A percentile compares a stretch with the other conserved stretches of the same genome.
phyloP scores from a whole-genome alignment of 306 rosid genomes.

The Cicer arietinum region DNA sequence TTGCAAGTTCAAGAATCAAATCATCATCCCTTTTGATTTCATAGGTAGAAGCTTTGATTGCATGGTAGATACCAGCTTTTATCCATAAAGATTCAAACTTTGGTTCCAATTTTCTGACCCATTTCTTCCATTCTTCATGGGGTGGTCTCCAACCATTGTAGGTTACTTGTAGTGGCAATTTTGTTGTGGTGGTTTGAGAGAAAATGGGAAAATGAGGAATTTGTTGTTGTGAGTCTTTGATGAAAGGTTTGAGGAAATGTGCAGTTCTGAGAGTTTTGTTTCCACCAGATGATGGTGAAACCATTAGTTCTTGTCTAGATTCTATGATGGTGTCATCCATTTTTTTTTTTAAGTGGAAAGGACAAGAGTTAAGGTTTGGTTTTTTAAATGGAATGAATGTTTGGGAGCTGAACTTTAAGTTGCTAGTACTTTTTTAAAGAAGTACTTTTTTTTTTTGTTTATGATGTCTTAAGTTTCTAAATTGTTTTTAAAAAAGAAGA shows the following conservation, averaged over 20 bases:
- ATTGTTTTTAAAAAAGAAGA: no score
- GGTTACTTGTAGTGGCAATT: background rate
- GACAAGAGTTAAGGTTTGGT: background rate
- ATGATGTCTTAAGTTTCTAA: no score
- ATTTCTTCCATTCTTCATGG: constrained; percentile 39
- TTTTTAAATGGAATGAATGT: background rate
- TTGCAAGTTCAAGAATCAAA: constrained; percentile 46
- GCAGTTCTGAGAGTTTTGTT: constrained; percentile 38
- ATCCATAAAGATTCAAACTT: constrained; percentile 45
- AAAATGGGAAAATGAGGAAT: background rate
- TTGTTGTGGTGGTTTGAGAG: background rate
- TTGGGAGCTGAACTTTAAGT: no score
- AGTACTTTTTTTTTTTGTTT: no score
- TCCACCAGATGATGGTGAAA: constrained; percentile 36
- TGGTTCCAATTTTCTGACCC: constrained; percentile 40
- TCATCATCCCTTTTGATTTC: constrained; percentile 32
- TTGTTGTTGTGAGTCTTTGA: background rate
- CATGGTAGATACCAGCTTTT: constrained; percentile 54
- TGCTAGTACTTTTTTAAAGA: no score
- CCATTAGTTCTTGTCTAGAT: constrained; percentile 46
- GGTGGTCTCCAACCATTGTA: constrained; percentile 48
- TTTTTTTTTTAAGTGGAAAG: background rate
- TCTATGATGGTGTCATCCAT: constrained; percentile 32
- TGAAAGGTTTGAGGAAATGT: constrained; percentile 47
- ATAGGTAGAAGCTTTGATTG: constrained; percentile 56